A percentile compares a stretch with the other conserved stretches of the same genome.
These are phyloP conservation scores for Phalaenopsis equestris DNA, from an alignment of 106 monocot genomes.

Conservation along the genomic window DNA sequence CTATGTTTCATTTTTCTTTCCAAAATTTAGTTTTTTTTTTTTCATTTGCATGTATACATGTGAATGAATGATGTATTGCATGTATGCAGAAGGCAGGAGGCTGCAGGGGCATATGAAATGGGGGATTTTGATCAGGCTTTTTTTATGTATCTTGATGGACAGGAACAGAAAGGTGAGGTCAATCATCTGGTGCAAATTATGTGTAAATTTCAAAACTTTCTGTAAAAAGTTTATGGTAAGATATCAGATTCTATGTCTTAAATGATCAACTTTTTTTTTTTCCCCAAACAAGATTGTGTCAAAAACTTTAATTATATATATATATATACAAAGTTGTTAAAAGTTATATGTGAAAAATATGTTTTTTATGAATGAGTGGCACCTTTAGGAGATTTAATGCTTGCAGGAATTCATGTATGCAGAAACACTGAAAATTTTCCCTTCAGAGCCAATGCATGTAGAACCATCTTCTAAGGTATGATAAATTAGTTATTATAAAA, in stretches of 20 bases:
- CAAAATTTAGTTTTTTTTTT: not conserved
- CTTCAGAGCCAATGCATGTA: constrained; percentile 65
- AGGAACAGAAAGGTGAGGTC: constrained; percentile 44
- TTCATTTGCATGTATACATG: too few species aligned
- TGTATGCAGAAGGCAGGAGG: constrained; percentile 27
- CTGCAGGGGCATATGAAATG: constrained; percentile 38
- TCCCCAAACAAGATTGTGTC: not conserved
- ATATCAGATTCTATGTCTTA: too few species aligned
- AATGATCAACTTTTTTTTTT: not conserved
- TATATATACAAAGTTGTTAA: not conserved
- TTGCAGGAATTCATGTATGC: constrained; percentile 45
- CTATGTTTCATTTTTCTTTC: too few species aligned
- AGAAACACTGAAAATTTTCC: constrained; percentile 68
- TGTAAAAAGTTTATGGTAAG: too few species aligned
- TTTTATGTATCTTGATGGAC: constrained; percentile 72
- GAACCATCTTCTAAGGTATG: constrained; percentile 44
- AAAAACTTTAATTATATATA: not conserved
- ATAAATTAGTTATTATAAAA: not conserved
- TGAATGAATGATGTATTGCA: not conserved
- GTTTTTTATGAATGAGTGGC: constrained; percentile 5
- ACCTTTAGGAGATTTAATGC: constrained; percentile 32
- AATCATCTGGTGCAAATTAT: not conserved
- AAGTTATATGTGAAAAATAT: not conserved
- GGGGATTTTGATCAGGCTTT: constrained; percentile 87
- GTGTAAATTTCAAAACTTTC: not conserved